phyloP scores from a whole-genome alignment of 139 green algal species.

The Chlorella sp. region DNA sequence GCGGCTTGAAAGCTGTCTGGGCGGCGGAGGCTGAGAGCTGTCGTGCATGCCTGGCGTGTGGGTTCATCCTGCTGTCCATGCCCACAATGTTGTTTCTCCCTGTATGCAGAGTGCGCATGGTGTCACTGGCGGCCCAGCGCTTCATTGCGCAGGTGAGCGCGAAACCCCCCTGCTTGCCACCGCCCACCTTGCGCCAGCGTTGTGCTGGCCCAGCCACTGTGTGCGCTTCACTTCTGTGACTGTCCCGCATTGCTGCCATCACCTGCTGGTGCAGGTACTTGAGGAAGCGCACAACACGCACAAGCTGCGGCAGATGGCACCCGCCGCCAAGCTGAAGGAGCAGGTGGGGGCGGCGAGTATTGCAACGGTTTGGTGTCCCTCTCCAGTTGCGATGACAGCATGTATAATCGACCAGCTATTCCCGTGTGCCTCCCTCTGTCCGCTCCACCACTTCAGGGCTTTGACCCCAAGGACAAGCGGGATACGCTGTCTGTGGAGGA shows the following conservation, averaged over 20 bases:
- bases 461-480: constrained; percentile 48
- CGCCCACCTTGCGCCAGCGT: not conserved
- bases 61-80: too few relatives aligned
- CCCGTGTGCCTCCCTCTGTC: not conserved
- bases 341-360: not conserved
- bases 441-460: not conserved
- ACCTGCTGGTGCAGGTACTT: constrained; percentile 37
- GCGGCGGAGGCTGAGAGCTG: too few relatives aligned
- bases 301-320: constrained; percentile 40
- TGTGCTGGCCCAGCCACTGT: not conserved
- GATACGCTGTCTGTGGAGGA: constrained; percentile 51
- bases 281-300: constrained; percentile 54
- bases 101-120: constrained; percentile 48
- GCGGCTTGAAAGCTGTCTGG: too few relatives aligned
- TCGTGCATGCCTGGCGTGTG: too few relatives aligned
- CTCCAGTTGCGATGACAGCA: too few relatives aligned
- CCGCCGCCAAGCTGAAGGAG: constrained; percentile 37
- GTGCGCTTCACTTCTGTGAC: not conserved
- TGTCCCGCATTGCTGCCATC: not conserved
- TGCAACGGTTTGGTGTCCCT: too few relatives aligned
- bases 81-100: not conserved
- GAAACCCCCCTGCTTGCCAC: not conserved
- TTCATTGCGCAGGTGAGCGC: constrained; percentile 40
- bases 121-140: constrained; percentile 62
- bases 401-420: too few relatives aligned